Percentiles rank a stretch among this genome's conserved stretches.
Evolutionary conservation across 2,329 filamentous ascomycete genomes (phyloP).

Genomic region (Coniochaeta ligniaria): DNA sequence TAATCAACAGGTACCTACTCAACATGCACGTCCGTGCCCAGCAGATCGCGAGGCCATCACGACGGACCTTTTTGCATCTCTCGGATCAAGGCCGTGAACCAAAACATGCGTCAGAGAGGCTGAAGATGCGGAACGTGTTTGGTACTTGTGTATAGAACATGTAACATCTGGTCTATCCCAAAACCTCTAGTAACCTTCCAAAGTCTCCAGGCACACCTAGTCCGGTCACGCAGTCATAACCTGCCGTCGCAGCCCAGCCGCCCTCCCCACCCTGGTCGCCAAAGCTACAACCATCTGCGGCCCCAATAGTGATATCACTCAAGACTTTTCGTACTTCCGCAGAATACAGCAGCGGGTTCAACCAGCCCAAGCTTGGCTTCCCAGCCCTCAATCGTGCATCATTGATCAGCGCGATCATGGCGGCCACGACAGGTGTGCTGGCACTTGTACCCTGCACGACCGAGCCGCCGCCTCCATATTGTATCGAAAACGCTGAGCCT

Average conservation of each 20-base stretch:
- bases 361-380: slow-evolving; percentile 43
- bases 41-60: no score
- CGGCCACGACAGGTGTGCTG: slow-evolving; percentile 45
- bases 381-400: slow-evolving; percentile 41
- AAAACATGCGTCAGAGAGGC: no score
- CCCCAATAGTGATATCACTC: slow-evolving; percentile 32
- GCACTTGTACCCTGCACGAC: slow-evolving; percentile 39
- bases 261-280: slow-evolving; percentile 20
- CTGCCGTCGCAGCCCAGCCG: slow-evolving; percentile 36
- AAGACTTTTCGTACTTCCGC: slow-evolving; percentile 25
- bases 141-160: background rate
- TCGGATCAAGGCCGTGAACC: background rate
- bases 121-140: background rate
- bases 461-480: slow-evolving; percentile 18
- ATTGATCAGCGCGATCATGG: slow-evolving; percentile 47
- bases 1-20: no score
- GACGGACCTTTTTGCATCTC: background rate
- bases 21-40: no score
- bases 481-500: slow-evolving; percentile 46
- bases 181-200: slow-evolving; percentile 17
- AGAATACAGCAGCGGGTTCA: slow-evolving; percentile 43
- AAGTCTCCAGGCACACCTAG: slow-evolving; percentile 39
- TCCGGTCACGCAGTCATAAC: slow-evolving; percentile 44
- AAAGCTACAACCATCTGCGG: slow-evolving; percentile 31
- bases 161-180: background rate